These are phyloP conservation scores for Austroboletus niveus DNA, from an alignment of 1,284 basidiomycete genomes.

Conservation along the genomic window DNA sequence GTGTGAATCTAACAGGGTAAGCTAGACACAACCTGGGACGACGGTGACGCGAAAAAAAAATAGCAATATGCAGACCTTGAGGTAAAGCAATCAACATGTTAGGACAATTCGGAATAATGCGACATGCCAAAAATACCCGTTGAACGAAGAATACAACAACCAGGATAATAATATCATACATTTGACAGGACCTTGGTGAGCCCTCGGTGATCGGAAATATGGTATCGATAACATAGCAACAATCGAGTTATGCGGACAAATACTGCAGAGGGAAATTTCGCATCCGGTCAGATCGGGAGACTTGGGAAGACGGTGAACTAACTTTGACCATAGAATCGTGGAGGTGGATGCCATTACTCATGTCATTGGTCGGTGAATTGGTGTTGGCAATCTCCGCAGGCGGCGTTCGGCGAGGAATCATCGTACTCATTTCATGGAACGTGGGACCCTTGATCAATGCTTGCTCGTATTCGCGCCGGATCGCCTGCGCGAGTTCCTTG, in stretches of 20 bases:
- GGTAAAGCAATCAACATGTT: constrained; percentile 1
- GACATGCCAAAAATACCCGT: constrained; percentile 9
- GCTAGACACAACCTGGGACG: no score
- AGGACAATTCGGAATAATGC: constrained; percentile 6
- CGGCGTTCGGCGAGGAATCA: constrained; percentile 20
- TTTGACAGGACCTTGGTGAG: constrained; percentile 20
- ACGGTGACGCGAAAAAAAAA: constrained; percentile 9
- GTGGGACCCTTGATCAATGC: constrained; percentile 34
- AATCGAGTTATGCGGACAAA: constrained; percentile 20
- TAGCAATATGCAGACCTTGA: constrained; percentile 18
- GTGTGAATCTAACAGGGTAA: constrained; percentile 8
- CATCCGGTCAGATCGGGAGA: constrained; percentile 15
- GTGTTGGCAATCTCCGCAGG: constrained; percentile 12
- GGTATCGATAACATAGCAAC: constrained; percentile 32
- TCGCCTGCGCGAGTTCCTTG: constrained; percentile 72
- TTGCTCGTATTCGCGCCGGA: constrained; percentile 52
- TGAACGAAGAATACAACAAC: constrained; percentile 7
- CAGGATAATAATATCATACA: constrained; percentile 24
- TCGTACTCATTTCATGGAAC: constrained; percentile 33
- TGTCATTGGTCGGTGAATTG: constrained; percentile 15
- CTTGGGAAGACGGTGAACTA: background rate
- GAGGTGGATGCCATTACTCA: constrained; percentile 20
- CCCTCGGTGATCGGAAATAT: constrained; percentile 20
- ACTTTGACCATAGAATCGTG: constrained; percentile 19
- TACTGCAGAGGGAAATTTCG: constrained; percentile 16